Percentiles rank a stretch among this genome's conserved stretches.
These are phyloP conservation scores for Ascochyta fabae DNA, from an alignment of 2,329 filamentous ascomycete genomes.

Conservation along the genomic window DNA sequence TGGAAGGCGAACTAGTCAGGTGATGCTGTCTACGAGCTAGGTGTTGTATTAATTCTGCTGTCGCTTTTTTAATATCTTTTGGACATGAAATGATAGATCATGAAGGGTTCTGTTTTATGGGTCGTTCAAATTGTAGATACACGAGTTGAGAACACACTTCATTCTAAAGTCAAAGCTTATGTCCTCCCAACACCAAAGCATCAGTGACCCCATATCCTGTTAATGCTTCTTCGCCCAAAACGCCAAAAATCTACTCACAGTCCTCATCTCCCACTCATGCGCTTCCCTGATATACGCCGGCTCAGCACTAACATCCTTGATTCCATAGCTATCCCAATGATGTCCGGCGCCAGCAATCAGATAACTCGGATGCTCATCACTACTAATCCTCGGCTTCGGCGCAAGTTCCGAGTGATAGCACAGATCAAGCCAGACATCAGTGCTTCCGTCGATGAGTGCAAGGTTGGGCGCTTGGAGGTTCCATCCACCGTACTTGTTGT, in stretches of 20 bases:
- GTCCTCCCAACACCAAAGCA: neutral
- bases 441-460: constrained; percentile 60
- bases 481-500: constrained; percentile 58
- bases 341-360: constrained; percentile 60
- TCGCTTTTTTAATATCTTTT: too few species aligned
- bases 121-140: neutral
- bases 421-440: constrained; percentile 61
- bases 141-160: too few species aligned
- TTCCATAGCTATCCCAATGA: constrained; percentile 58
- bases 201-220: neutral
- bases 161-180: too few species aligned
- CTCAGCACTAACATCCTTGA: constrained; percentile 52
- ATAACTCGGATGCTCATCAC: constrained; percentile 57
- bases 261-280: constrained; percentile 59
- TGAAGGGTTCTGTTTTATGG: neutral
- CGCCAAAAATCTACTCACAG: constrained; percentile 48
- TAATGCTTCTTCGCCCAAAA: constrained; percentile 20
- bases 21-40: neutral
- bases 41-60: neutral
- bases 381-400: constrained; percentile 43
- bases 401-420: constrained; percentile 59
- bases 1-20: neutral
- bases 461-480: constrained; percentile 56
- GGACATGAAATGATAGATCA: neutral
- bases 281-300: constrained; percentile 60